Percentiles rank a stretch among this genome's conserved stretches.
These are phyloP conservation scores for Suaeda aralocaspica DNA, from an alignment of 148 eudicot genomes.

Conservation along the genomic window DNA sequence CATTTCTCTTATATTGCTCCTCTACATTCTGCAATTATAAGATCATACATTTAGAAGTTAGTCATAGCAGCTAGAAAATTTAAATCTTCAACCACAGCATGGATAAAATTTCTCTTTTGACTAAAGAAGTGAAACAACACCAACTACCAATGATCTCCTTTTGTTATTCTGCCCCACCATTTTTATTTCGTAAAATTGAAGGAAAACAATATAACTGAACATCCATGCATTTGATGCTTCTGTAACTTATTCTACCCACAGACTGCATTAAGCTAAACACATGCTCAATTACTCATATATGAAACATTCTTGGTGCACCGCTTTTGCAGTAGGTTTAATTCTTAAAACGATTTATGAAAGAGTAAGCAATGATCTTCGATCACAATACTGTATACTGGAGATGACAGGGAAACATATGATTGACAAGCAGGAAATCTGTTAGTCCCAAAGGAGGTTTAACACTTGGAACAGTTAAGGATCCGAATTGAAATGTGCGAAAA, in stretches of 20 bases:
- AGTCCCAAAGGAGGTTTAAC: no score
- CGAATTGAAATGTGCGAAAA: not conserved
- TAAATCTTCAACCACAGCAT: not conserved
- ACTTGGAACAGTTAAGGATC: no score
- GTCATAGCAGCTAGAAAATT: not conserved
- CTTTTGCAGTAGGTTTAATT: no score
- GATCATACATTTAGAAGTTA: not conserved
- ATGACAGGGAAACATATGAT: no score
- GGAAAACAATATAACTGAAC: not conserved
- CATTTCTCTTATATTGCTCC: not conserved
- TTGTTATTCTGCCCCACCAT: not conserved
- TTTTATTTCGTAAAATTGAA: not conserved
- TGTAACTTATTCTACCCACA: not conserved
- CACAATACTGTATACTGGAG: no score
- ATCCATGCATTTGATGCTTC: not conserved
- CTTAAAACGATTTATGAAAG: no score
- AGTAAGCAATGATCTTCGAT: no score
- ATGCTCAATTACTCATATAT: no score
- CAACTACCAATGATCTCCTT: not conserved
- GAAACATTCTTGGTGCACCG: no score
- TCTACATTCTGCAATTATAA: no score
- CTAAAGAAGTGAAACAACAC: not conserved
- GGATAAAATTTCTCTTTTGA: not conserved
- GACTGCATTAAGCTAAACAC: not conserved
- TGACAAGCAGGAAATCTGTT: no score